phyloP scores from a whole-genome alignment of 768 basidiomycete species.

The Mrakia blollopis region DNA sequence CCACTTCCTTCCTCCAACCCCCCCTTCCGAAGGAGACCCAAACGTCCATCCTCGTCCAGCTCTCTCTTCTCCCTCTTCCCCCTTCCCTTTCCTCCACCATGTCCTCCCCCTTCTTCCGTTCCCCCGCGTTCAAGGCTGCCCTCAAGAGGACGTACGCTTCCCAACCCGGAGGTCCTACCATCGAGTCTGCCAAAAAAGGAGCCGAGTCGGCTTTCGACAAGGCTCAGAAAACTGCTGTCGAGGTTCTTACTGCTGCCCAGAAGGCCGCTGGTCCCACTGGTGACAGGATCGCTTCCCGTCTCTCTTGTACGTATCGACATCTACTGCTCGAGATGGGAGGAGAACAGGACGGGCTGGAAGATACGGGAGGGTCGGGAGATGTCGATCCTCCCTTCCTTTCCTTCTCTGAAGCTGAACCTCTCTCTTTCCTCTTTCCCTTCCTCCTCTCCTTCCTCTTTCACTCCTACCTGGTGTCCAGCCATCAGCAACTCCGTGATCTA shows the following conservation, averaged over 20 bases:
- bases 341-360: neutral
- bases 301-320: conserved; percentile 56
- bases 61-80: neutral
- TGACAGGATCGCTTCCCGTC: conserved; percentile 39
- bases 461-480: conserved; percentile 54
- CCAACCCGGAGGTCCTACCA: conserved; percentile 39
- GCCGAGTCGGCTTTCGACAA: conserved; percentile 36
- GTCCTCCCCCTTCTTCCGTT: conserved; percentile 23
- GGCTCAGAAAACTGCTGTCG: conserved; percentile 38
- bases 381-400: neutral
- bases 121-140: conserved; percentile 28
- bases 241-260: conserved; percentile 29
- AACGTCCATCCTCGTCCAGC: neutral
- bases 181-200: conserved; percentile 49
- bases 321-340: conserved; percentile 42
- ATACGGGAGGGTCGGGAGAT: neutral
- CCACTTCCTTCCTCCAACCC: no score
- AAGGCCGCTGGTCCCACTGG: conserved; percentile 43
- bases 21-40: neutral
- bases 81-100: neutral
- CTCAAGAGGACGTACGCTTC: conserved; percentile 28
- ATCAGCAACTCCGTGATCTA: conserved; percentile 45
- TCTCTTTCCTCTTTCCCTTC: neutral
- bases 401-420: neutral
- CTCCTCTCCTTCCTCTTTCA: neutral